phyloP scores from a whole-genome alignment of 192 early-diverging fungal genomes.

The Coemansia sp. region DNA sequence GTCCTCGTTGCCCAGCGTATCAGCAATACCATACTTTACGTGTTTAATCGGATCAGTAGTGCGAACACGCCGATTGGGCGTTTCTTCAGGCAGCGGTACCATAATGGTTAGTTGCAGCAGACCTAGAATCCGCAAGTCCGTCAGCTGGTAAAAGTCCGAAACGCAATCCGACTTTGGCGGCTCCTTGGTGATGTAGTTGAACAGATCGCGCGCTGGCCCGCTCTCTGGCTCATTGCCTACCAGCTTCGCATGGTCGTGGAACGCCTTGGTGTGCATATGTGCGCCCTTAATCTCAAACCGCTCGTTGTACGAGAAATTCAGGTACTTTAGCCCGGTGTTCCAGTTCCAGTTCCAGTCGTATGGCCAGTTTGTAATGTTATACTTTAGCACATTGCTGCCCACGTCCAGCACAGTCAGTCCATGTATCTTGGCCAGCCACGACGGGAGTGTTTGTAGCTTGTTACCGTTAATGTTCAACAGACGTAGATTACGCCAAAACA shows the following conservation, averaged over 20 bases:
- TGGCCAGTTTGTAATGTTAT: slow-evolving; percentile 93
- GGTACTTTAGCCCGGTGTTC: slow-evolving; percentile 84
- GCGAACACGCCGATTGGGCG: slow-evolving; percentile 74
- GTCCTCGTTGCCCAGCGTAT: slow-evolving; percentile 69
- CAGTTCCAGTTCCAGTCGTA: slow-evolving; percentile 98
- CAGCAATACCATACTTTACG: slow-evolving; percentile 86
- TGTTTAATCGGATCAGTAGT: slow-evolving; percentile 82
- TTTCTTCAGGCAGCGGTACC: slow-evolving; percentile 79
- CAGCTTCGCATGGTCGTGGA: slow-evolving; percentile 52
- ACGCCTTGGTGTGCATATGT: slow-evolving; percentile 55
- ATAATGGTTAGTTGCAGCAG: slow-evolving; percentile 90
- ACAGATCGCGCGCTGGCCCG: slow-evolving; percentile 39
- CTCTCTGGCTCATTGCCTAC: slow-evolving; percentile 29
- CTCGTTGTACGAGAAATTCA: slow-evolving; percentile 90
- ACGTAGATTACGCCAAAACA: slow-evolving; percentile 64
- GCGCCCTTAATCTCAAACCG: slow-evolving; percentile 80
- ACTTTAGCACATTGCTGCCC: slow-evolving; percentile 84
- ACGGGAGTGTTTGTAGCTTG: slow-evolving; percentile 84
- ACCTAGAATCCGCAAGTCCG: slow-evolving; percentile 76
- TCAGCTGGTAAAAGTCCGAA: slow-evolving; percentile 71
- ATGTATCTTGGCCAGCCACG: slow-evolving; percentile 86
- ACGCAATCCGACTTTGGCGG: slow-evolving; percentile 64
- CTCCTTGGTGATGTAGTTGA: slow-evolving; percentile 52
- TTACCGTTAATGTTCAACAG: slow-evolving; percentile 88
- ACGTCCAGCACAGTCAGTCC: slow-evolving; percentile 78